Conservation (phyloP, 2,329 filamentous ascomycete species). For the Orbilia blumenaviensis region DNA sequence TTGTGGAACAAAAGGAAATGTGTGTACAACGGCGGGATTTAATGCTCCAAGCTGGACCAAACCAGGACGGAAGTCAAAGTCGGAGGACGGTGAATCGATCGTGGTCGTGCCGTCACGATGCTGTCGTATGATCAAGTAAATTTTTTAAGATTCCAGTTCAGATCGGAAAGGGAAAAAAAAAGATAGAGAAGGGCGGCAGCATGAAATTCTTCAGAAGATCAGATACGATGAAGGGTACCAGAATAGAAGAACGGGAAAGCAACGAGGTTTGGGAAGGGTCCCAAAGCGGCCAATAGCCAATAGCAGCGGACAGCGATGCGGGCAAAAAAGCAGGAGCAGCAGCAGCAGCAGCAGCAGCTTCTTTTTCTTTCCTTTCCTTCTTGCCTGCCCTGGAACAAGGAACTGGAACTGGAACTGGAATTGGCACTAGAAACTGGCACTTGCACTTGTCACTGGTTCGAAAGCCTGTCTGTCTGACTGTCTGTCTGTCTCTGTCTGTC, state of each 20-base stretch:
- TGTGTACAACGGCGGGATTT: constrained; percentile 3
- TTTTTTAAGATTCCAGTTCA: neutral
- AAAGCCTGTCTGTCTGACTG: too few relatives aligned
- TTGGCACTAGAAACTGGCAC: too few relatives aligned
- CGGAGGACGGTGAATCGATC: neutral
- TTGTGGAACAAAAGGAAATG: neutral
- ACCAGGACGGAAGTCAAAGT: neutral
- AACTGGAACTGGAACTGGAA: too few relatives aligned
- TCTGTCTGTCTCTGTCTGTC: too few relatives aligned
- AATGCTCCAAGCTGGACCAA: neutral
- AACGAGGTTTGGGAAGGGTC: constrained; percentile 20
- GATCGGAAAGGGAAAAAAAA: neutral
- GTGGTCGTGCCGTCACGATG: constrained; percentile 6
- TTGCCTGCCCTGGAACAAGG: too few relatives aligned
- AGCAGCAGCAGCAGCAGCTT: too few relatives aligned
- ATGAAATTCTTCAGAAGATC: constrained; percentile 6
- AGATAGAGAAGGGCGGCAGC: neutral
- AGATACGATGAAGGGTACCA: constrained; percentile 11
- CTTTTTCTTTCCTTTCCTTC: too few relatives aligned
- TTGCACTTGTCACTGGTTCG: constrained; percentile 19
- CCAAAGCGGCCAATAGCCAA: constrained; percentile 18
- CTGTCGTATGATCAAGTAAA: constrained; percentile 13
- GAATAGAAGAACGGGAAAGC: constrained; percentile 4
- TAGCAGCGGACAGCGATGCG: constrained; percentile 21
- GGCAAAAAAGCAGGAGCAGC: constrained; percentile 29